A percentile compares a stretch with the other conserved stretches of the same genome.
Conservation (phyloP, 164 flowering plant species). For the Stephania yunnanensis region DNA sequence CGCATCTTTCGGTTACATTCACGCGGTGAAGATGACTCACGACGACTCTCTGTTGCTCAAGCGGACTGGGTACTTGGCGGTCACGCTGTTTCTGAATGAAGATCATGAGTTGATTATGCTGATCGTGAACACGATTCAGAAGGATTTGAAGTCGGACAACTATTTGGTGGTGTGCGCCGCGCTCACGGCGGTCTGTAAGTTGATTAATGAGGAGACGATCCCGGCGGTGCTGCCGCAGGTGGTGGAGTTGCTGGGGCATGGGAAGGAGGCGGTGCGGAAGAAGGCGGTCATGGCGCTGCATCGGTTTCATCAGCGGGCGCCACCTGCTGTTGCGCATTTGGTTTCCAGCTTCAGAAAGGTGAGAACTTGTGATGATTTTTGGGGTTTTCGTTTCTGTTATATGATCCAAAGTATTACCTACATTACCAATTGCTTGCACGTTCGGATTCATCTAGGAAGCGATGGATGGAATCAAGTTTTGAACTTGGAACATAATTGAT, state of each 20-base stretch:
- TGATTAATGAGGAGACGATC: slow-evolving; percentile 98
- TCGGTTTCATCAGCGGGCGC: slow-evolving; percentile 72
- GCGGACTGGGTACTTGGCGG: slow-evolving; percentile 93
- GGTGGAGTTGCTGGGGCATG: slow-evolving; percentile 69
- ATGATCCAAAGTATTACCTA: no score
- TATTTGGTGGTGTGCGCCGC: slow-evolving; percentile 88
- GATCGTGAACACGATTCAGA: slow-evolving; percentile 97
- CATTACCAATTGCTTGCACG: no score
- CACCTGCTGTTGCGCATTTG: slow-evolving; percentile 70
- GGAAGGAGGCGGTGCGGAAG: slow-evolving; percentile 90
- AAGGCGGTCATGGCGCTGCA: slow-evolving; percentile 98
- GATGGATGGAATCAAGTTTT: no score
- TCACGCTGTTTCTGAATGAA: slow-evolving; percentile 78
- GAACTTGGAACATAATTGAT: not conserved
- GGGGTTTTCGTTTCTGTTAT: not conserved
- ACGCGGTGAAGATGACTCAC: slow-evolving; percentile 98
- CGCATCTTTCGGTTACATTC: slow-evolving; percentile 96
- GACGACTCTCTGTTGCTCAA: slow-evolving; percentile 63
- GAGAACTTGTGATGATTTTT: not conserved
- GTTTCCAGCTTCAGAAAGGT: slow-evolving; percentile 85
- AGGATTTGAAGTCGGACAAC: slow-evolving; percentile 85
- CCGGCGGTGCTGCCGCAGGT: slow-evolving; percentile 94
- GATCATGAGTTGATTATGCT: slow-evolving; percentile 91
- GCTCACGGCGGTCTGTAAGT: slow-evolving; percentile 75
- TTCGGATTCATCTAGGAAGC: no score